Evolutionary conservation across 1,284 basidiomycete species (phyloP).

Genomic region (Rhodotorula sp.): DNA sequence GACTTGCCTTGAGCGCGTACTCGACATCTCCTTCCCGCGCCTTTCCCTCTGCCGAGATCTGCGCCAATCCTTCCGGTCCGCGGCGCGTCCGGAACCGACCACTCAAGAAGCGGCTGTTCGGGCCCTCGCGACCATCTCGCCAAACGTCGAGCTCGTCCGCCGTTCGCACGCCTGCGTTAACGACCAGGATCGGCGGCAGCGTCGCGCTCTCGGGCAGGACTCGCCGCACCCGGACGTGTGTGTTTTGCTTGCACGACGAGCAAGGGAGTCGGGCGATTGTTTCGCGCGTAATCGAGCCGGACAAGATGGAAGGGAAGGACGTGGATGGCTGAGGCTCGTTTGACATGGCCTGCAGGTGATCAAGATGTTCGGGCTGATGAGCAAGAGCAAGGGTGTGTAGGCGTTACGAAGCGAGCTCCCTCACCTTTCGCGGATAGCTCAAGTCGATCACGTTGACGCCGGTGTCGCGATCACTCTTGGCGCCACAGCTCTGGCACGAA

Average conservation of each 20-base stretch:
- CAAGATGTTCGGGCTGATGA: too few relatives aligned
- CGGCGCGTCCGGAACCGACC: slow-evolving; percentile 44
- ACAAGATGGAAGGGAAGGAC: slow-evolving; percentile 71
- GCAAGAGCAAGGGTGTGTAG: too few relatives aligned
- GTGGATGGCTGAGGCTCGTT: slow-evolving; percentile 57
- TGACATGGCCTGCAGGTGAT: slow-evolving; percentile 50
- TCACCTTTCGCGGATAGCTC: slow-evolving; percentile 78
- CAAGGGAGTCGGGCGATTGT: slow-evolving; percentile 83
- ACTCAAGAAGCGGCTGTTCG: slow-evolving; percentile 46
- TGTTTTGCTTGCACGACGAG: slow-evolving; percentile 72
- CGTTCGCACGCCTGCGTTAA: slow-evolving; percentile 80
- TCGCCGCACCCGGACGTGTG: slow-evolving; percentile 70
- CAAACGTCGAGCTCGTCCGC: slow-evolving; percentile 75
- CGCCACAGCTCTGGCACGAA: slow-evolving; percentile 73
- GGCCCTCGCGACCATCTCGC: slow-evolving; percentile 58
- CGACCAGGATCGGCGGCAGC: slow-evolving; percentile 79
- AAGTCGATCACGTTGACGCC: slow-evolving; percentile 82
- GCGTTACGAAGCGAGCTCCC: not conserved
- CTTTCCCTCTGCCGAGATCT: slow-evolving; percentile 51
- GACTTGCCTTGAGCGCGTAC: slow-evolving; percentile 71
- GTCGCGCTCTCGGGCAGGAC: slow-evolving; percentile 57
- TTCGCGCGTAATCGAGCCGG: slow-evolving; percentile 74
- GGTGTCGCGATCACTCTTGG: slow-evolving; percentile 67
- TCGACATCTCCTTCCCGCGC: slow-evolving; percentile 59
- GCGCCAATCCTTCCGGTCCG: slow-evolving; percentile 24